These are phyloP conservation scores for Euclidium syriacum DNA, from an alignment of 345 rosid genomes.

Conservation along the genomic window DNA sequence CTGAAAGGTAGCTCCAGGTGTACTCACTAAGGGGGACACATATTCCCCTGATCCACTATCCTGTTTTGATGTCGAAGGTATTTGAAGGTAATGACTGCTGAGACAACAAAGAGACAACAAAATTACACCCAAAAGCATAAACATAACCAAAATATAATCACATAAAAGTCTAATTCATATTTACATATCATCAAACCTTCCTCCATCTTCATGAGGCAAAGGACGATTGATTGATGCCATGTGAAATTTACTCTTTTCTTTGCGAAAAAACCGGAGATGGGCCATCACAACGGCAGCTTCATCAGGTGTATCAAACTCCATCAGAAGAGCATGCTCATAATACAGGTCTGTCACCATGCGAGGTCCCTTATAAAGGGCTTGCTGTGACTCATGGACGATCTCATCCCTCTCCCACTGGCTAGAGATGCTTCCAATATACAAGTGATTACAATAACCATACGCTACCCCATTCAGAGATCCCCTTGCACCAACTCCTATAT, in stretches of 20 bases:
- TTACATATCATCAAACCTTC: conserved; percentile 36
- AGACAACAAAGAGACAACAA: conserved; percentile 14
- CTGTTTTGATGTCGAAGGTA: conserved; percentile 44
- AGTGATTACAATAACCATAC: conserved; percentile 67
- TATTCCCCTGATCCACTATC: conserved; percentile 62
- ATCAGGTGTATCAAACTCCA: conserved; percentile 94
- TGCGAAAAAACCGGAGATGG: conserved; percentile 72
- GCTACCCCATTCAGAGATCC: conserved; percentile 77
- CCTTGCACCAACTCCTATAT: conserved; percentile 78
- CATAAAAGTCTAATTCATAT: background rate
- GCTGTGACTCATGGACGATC: conserved; percentile 76
- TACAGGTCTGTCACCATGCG: conserved; percentile 66
- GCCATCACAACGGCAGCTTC: conserved; percentile 82
- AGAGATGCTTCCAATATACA: conserved; percentile 71
- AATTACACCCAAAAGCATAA: background rate
- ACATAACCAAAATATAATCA: conserved; percentile 2
- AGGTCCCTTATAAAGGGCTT: conserved; percentile 73
- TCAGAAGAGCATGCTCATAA: conserved; percentile 72
- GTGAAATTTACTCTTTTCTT: conserved; percentile 48
- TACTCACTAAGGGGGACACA: conserved; percentile 57
- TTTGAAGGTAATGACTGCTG: conserved; percentile 46
- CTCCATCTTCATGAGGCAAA: conserved; percentile 54
- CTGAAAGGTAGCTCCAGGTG: conserved; percentile 48
- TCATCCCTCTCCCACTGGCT: conserved; percentile 93
- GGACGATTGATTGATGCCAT: conserved; percentile 41